Conservation (phyloP, 495 filamentous ascomycete species). For the Aspergillus sclerotiicarbonarius region DNA sequence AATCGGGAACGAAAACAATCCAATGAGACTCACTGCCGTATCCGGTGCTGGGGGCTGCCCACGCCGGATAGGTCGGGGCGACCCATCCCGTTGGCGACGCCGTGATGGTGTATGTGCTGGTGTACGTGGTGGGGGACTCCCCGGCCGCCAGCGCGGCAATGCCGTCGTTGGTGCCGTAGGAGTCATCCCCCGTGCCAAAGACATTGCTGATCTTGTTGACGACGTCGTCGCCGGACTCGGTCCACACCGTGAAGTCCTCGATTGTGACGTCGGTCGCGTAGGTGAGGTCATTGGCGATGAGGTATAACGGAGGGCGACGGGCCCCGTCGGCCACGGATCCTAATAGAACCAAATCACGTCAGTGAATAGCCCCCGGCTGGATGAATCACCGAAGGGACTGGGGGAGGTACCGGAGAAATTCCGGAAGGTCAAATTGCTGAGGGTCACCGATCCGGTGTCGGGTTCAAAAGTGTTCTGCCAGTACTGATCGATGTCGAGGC, state of each 20-base stretch:
- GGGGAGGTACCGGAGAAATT: conserved; percentile 29
- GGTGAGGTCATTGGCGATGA: conserved; percentile 38
- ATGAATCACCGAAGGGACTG: background rate
- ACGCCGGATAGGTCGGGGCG: conserved; percentile 22
- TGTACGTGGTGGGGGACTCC: conserved; percentile 21
- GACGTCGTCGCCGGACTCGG: conserved; percentile 39
- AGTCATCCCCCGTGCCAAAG: conserved; percentile 43
- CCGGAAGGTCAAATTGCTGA: conserved; percentile 41
- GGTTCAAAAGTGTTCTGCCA: conserved; percentile 39
- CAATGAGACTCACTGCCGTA: conserved; percentile 26
- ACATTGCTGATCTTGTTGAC: conserved; percentile 45
- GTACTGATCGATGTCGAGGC: conserved; percentile 52
- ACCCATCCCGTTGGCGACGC: conserved; percentile 26
- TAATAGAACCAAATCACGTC: conserved; percentile 17
- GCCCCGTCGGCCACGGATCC: conserved; percentile 48
- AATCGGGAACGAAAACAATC: background rate
- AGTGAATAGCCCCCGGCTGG: background rate
- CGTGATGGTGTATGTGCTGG: conserved; percentile 28
- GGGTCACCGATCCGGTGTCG: conserved; percentile 41
- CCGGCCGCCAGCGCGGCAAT: conserved; percentile 12
- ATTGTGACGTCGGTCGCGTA: conserved; percentile 41
- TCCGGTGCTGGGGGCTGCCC: conserved; percentile 28
- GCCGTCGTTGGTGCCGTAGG: conserved; percentile 25
- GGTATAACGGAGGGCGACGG: conserved; percentile 43
- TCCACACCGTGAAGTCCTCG: conserved; percentile 52